Percentiles rank a stretch among this genome's conserved stretches.
These are phyloP conservation scores for Neurospora sp. DNA, from an alignment of 495 filamentous ascomycete species.

Conservation along the genomic window DNA sequence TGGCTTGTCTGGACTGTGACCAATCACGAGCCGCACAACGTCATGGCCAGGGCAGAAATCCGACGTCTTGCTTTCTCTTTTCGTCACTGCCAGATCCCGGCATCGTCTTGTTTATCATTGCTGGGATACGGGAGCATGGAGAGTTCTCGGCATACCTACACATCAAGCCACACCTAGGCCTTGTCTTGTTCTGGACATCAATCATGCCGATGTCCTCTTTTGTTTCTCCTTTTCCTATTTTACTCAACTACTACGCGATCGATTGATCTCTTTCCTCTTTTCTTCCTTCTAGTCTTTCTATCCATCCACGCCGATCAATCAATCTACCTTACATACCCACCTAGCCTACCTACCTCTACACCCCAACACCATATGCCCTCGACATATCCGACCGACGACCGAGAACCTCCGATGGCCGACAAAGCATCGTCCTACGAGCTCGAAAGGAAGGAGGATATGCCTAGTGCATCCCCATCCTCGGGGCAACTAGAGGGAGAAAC, in stretches of 20 bases:
- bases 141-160: not conserved
- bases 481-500: not conserved
- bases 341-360: too few species aligned
- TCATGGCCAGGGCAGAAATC: not conserved
- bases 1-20: not conserved
- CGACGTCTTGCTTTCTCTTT: not conserved
- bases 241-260: not conserved
- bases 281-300: not conserved
- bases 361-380: too few species aligned
- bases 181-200: not conserved
- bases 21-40: not conserved
- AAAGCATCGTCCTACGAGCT: not conserved
- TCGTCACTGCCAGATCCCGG: not conserved
- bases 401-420: not conserved
- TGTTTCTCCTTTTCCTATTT: not conserved
- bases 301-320: not conserved
- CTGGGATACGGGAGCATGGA: not conserved
- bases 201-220: not conserved
- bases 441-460: not conserved
- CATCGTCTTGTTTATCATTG: not conserved
- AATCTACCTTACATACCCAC: not conserved
- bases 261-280: not conserved
- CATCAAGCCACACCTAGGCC: not conserved
- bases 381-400: not conserved
- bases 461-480: not conserved